These are phyloP conservation scores for Anisodus tanguticus DNA, from an alignment of 257 asterid species.

Conservation along the genomic window DNA sequence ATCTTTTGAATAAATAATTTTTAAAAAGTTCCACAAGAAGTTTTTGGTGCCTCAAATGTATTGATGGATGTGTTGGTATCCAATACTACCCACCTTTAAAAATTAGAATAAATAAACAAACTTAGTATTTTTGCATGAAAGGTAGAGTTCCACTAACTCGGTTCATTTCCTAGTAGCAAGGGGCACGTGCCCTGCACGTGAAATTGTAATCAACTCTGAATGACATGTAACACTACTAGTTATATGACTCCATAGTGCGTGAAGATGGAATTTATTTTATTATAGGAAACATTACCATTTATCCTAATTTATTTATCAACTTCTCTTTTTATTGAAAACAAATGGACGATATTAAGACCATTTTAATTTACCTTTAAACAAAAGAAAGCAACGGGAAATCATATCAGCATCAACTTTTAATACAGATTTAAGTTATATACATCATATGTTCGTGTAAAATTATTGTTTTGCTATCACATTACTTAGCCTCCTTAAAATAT, in stretches of 20 bases:
- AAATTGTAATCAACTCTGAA: neutral
- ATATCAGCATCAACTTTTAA: neutral
- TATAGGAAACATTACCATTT: too few species aligned
- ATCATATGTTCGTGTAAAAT: too few species aligned
- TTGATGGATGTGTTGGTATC: constrained; percentile 23
- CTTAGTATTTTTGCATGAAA: constrained; percentile 55
- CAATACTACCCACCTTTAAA: neutral
- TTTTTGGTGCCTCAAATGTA: constrained; percentile 17
- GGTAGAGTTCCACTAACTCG: constrained; percentile 68
- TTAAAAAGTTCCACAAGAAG: neutral
- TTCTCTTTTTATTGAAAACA: neutral
- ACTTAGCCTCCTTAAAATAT: too few species aligned
- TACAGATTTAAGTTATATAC: too few species aligned
- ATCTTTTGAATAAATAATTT: neutral
- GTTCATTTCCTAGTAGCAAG: constrained; percentile 39
- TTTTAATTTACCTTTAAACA: too few species aligned
- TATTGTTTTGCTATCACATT: too few species aligned
- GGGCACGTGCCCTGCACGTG: neutral
- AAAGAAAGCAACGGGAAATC: neutral
- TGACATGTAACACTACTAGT: neutral
- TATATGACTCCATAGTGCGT: too few species aligned
- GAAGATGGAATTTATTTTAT: too few species aligned
- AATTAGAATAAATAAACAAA: constrained; percentile 5
- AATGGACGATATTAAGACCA: too few species aligned
- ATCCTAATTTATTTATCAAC: neutral